phyloP scores from a whole-genome alignment of 169 alveolate species.

The Plasmodium sp. region DNA sequence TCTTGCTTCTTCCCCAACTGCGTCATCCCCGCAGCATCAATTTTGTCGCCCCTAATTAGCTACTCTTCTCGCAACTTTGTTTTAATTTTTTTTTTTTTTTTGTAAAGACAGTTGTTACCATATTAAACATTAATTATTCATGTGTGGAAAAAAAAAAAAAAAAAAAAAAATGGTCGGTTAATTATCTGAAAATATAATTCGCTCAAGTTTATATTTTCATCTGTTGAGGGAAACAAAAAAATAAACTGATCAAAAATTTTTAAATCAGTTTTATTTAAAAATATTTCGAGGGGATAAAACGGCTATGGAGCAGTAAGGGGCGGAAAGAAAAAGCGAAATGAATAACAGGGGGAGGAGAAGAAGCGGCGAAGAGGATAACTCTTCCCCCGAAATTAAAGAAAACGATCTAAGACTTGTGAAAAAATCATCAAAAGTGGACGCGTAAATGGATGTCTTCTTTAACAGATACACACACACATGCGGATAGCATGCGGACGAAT shows the following conservation, averaged over 20 bases:
- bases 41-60: neutral
- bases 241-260: slow-evolving; percentile 8
- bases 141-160: slow-evolving; percentile 12
- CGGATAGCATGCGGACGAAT: neutral
- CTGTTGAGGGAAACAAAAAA: slow-evolving; percentile 25
- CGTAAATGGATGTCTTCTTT: neutral
- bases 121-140: slow-evolving; percentile 5
- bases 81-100: neutral
- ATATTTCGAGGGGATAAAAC: slow-evolving; percentile 11
- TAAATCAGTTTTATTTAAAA: slow-evolving; percentile 49
- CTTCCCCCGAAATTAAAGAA: slow-evolving; percentile 54
- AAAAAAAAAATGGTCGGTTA: neutral
- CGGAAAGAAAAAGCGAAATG: neutral
- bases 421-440: slow-evolving; percentile 1
- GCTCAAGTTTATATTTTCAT: slow-evolving; percentile 22
- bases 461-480: neutral
- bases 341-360: neutral
- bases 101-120: neutral
- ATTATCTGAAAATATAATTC: slow-evolving; percentile 19
- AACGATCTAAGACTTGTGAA: slow-evolving; percentile 3
- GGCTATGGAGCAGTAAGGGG: neutral
- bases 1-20: neutral
- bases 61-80: neutral
- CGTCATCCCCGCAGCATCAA: neutral
- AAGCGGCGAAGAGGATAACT: neutral